Evolutionary conservation across 2,329 filamentous ascomycete genomes (phyloP).

Genomic region (Aspergillus neotritici): DNA sequence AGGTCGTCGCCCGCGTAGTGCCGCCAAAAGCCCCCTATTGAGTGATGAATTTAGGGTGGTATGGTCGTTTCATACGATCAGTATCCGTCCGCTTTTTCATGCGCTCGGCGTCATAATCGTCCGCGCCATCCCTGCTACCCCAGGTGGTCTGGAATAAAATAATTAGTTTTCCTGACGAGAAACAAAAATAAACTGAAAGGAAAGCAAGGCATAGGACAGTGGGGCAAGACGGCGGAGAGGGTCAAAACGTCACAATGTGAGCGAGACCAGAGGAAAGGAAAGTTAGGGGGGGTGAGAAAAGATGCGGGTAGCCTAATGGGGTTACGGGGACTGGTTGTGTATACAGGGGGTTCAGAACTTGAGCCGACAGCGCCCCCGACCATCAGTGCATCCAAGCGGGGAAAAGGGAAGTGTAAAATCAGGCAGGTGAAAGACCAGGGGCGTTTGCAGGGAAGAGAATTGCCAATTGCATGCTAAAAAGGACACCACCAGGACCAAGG

Average conservation of each 20-base stretch:
- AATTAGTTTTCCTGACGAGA: constrained; percentile 4
- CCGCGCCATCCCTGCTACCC: constrained; percentile 89
- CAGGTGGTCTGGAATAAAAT: constrained; percentile 67
- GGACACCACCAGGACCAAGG: neutral
- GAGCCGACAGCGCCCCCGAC: too few relatives aligned
- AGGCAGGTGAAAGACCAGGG: neutral
- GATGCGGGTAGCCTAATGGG: neutral
- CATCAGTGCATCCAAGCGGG: too few relatives aligned
- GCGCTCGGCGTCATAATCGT: constrained; percentile 70
- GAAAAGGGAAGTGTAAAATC: neutral
- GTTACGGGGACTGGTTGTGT: too few relatives aligned
- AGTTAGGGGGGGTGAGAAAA: neutral
- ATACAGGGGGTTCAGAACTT: too few relatives aligned
- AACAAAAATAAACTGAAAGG: neutral
- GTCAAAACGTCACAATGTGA: too few relatives aligned
- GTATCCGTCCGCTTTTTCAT: constrained; percentile 47
- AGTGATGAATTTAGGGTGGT: constrained; percentile 28
- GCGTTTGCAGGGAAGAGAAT: constrained; percentile 1
- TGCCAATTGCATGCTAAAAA: constrained; percentile 2
- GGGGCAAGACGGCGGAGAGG: neutral
- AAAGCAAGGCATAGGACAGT: neutral
- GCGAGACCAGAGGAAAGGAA: neutral
- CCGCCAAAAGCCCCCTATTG: constrained; percentile 15
- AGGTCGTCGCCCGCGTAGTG: too few relatives aligned
- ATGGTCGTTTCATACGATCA: constrained; percentile 30